Conservation (phyloP, 495 filamentous ascomycete genomes). For the Hyaloscypha finlandica region DNA sequence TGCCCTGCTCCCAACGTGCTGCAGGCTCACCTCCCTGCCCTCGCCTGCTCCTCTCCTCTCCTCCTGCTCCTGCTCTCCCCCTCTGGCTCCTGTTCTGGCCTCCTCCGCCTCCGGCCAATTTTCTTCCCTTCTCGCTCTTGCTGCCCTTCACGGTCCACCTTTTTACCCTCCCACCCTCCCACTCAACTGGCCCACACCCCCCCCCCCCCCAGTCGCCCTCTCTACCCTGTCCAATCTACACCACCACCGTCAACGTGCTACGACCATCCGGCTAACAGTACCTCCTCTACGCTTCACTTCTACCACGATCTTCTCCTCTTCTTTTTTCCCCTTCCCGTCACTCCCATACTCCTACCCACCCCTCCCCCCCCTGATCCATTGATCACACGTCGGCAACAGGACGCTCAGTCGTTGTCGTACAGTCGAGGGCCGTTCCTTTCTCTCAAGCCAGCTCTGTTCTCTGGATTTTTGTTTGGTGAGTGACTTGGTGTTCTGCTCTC, state of each 20-base stretch:
- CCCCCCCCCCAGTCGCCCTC: background rate
- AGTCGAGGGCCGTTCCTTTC: slow-evolving; percentile 29
- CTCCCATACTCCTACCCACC: background rate
- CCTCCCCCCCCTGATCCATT: slow-evolving; percentile 7
- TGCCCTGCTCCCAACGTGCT: too few species aligned
- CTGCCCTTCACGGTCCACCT: background rate
- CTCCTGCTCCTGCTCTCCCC: background rate
- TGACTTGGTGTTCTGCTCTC: background rate
- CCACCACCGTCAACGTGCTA: background rate
- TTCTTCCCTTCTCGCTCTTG: background rate
- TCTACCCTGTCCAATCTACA: background rate
- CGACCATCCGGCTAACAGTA: background rate
- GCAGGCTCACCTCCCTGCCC: background rate
- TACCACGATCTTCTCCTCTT: slow-evolving; percentile 21
- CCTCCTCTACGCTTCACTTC: slow-evolving; percentile 4
- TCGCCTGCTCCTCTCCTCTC: background rate
- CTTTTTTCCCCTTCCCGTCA: slow-evolving; percentile 23
- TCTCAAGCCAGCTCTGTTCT: slow-evolving; percentile 14
- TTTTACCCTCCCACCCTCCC: background rate
- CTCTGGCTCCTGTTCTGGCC: background rate
- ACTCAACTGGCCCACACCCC: background rate
- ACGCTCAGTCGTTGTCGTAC: slow-evolving; percentile 19
- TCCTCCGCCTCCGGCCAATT: slow-evolving; percentile 1
- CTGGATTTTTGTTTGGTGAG: slow-evolving; percentile 29
- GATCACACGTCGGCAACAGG: slow-evolving; percentile 11